Evolutionary conservation across 2,329 filamentous ascomycete genomes (phyloP), one percentile per base, ranked within the genome.

Genomic region (Ascochyta viciae-villosae): DNA sequence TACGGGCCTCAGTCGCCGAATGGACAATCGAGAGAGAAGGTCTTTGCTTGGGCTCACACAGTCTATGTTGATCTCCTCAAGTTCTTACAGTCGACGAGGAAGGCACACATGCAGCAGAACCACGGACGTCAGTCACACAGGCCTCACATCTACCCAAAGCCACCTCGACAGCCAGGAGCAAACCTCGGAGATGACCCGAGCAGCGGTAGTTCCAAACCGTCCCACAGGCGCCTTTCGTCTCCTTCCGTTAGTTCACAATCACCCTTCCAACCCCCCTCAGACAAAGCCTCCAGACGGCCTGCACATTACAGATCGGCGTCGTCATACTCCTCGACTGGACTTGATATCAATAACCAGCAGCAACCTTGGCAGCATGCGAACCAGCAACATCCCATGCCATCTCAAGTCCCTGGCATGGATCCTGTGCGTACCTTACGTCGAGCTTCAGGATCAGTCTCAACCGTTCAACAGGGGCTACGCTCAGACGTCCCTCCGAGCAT

Each of bases 61-160:
- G 78, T 80, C 23, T 83, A 82, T 57, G 74, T 81, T 38, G 79
- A 82, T 50, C 73, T 82, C 15, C 72, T 82, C 40, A 80, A 73
- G 39, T 81, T 76, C 63, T 73, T 82, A 6, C 79, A 82, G 54
- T 77, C 78, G 24, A 79, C 77, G 4, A 69, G 78, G 16, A 79
- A 77, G 44, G 66, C 72, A 26, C 74, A 73, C 53, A 67, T 75
- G 26, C 73, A 77, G 9, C 55, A 81, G 52, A 65, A 71, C 8
- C 77, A 79, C 50, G 76, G 76, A 23, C 75, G 78, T 22, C 78
- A 79, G 35, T 59, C 77, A 23, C 65, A 78, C 39, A 82, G 85
- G 63, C 84, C 84, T 3, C 82, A 80, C 56, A 86, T 87, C 46
- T 88, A 85, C 53, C 85, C 85, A 0, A 86, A 83, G 63, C 85